Percentiles rank a stretch among this genome's conserved stretches.
These are phyloP conservation scores for Gnomoniopsis sp. DNA, from an alignment of 2,329 filamentous ascomycete species.

Conservation along the genomic window DNA sequence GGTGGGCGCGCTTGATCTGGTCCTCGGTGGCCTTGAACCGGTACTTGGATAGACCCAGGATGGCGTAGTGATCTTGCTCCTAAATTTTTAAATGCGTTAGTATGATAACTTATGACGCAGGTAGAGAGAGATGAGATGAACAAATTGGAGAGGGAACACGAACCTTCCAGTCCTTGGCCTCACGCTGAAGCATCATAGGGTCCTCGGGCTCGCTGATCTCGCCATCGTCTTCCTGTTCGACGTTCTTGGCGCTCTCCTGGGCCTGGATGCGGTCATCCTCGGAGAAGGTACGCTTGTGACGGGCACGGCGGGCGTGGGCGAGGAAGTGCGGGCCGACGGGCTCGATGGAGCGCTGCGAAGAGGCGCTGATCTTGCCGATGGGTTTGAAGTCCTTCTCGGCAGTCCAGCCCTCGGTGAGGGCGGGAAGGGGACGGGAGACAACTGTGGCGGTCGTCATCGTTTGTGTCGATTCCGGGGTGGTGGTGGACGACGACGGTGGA, in stretches of 20 bases:
- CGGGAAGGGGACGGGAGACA: constrained; percentile 65
- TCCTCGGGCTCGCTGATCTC: constrained; percentile 95
- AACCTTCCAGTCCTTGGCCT: constrained; percentile 99
- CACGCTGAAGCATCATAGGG: constrained; percentile 82
- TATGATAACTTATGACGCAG: neutral
- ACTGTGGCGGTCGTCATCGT: constrained; percentile 63
- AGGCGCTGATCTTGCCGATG: constrained; percentile 70
- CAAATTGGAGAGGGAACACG: constrained; percentile 25
- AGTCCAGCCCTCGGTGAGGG: constrained; percentile 76
- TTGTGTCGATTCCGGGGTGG: neutral
- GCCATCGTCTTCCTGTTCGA: constrained; percentile 84
- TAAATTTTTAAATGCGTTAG: constrained; percentile 33
- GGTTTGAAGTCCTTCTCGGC: constrained; percentile 91
- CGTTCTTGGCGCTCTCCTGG: constrained; percentile 90
- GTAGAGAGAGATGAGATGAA: neutral
- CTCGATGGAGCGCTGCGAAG: constrained; percentile 85
- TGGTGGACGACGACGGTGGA: neutral
- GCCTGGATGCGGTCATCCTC: constrained; percentile 98
- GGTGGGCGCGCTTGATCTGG: constrained; percentile 97
- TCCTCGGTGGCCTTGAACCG: constrained; percentile 91
- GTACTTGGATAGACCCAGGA: constrained; percentile 89
- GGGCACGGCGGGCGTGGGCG: constrained; percentile 90
- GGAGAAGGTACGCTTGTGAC: constrained; percentile 96
- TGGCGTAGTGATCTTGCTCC: constrained; percentile 96
- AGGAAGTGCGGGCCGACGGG: constrained; percentile 97